Conservation (phyloP, 805 yeast species). For the Sugiyamaella lignohabitans region DNA sequence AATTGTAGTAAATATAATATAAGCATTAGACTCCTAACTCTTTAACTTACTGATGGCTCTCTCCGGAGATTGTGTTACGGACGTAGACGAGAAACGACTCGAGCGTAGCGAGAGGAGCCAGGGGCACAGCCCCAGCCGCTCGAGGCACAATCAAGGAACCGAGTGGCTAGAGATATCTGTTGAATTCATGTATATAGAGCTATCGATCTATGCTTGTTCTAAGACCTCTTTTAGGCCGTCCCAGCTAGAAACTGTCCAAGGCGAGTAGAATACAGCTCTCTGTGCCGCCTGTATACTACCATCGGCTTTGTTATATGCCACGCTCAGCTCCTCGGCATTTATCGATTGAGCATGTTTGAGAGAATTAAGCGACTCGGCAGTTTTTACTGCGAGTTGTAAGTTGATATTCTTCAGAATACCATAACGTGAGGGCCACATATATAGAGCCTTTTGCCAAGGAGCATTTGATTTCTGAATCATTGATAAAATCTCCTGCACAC, state of each 20-base stretch:
- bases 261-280: constrained; percentile 60
- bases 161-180: no score
- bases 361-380: not conserved
- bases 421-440: constrained; percentile 66
- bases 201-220: no score
- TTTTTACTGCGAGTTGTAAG: constrained; percentile 44
- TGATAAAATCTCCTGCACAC: constrained; percentile 53
- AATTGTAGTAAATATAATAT: not conserved
- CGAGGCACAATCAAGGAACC: no score
- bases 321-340: constrained; percentile 7
- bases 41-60: not conserved
- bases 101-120: no score
- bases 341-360: not conserved
- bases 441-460: constrained; percentile 63
- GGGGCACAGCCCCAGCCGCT: no score
- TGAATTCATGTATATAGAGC: no score
- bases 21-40: not conserved
- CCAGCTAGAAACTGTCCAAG: constrained; percentile 41
- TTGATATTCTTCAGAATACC: constrained; percentile 65
- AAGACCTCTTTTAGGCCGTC: constrained; percentile 4
- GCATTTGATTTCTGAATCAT: constrained; percentile 43
- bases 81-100: no score
- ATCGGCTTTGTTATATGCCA: constrained; percentile 40
- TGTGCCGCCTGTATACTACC: constrained; percentile 53
- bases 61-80: not conserved